Evolutionary conservation across 2,329 filamentous ascomycete species (phyloP).

Genomic region (Parafenestella ontariensis): DNA sequence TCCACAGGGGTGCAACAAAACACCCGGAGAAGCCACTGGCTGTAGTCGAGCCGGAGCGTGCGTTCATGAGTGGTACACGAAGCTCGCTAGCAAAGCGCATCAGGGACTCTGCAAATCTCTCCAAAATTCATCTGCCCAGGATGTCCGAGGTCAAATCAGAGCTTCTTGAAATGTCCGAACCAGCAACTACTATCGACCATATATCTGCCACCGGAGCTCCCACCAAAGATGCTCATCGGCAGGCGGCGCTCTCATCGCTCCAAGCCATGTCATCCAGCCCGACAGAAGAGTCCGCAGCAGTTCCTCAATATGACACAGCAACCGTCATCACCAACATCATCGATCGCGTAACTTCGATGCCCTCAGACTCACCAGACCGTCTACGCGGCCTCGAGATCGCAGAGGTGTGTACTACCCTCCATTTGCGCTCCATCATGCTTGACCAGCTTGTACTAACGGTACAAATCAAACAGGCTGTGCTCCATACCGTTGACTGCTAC

Average conservation of each 20-base stretch:
- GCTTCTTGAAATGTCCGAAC: background rate
- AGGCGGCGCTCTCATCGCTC: background rate
- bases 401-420: slow-evolving; percentile 28
- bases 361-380: slow-evolving; percentile 17
- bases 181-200: background rate
- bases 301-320: background rate
- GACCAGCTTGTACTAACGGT: slow-evolving; percentile 19
- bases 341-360: slow-evolving; percentile 12
- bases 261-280: background rate
- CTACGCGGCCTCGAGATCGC: slow-evolving; percentile 30
- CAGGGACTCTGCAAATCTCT: slow-evolving; percentile 23
- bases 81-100: slow-evolving; percentile 29
- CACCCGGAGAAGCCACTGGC: background rate
- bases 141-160: slow-evolving; percentile 3
- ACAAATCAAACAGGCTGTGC: slow-evolving; percentile 24
- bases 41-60: slow-evolving; percentile 15
- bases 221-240: background rate
- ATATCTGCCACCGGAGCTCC: background rate
- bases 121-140: slow-evolving; percentile 16
- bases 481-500: slow-evolving; percentile 24
- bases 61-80: slow-evolving; percentile 19
- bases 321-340: slow-evolving; percentile 22
- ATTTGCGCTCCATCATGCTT: background rate
- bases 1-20: slow-evolving; percentile 23
- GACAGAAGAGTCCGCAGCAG: background rate